Evolutionary conservation across 2,329 filamentous ascomycete genomes (phyloP), one percentile per base, ranked within the genome.

Genomic region (Neofusicoccum sp.): DNA sequence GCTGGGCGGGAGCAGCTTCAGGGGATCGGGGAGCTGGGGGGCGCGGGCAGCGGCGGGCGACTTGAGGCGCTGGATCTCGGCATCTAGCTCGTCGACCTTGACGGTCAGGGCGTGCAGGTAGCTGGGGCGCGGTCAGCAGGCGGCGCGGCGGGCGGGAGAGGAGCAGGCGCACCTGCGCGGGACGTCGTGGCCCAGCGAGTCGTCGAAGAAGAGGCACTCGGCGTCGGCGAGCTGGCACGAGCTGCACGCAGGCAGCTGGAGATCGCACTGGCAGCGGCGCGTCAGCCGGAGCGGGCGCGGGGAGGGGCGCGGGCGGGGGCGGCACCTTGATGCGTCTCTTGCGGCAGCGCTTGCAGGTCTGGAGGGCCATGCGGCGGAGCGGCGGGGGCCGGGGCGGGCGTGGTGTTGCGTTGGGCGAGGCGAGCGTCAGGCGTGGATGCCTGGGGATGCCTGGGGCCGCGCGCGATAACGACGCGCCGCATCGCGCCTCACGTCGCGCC

Each of bases 311-410:
- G 1, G 37, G n/a, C n/a, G 16, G 37, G 48, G n/a, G 39, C 5
- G 5, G 9, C 28, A 62, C 61, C 34, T 62, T 62, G 61, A 62
- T 62, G 49, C 61, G 49, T 41, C 61, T 56, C 43, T 62, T 62
- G 33, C 61, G 61, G 9, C 61, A 62, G 4, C 61, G 16, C 50
- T 49, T 62, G 61, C 61, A 62, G 7, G 61, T 62, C 44, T 62
- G 61, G 16, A 62, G 49, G 22, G 61, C 61, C 61, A 62, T 62
- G 39, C 12, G 48, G 11, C 9, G 8, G 34, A 44, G 12, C n/a
- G 11, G 31, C 8, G 16, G 39, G 8, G 7, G 28, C 31, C 8
- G 41, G 33, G 12, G 12, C 3, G 6, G 41, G 16, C 6, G 41
- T 16, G n/a, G 41, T 14, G 41, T 16, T 12, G 41, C 41, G 41